Percentiles rank a stretch among this genome's conserved stretches.
Evolutionary conservation across 2,329 filamentous ascomycete species (phyloP).

Genomic region (Dothidotthia symphoricarpi): DNA sequence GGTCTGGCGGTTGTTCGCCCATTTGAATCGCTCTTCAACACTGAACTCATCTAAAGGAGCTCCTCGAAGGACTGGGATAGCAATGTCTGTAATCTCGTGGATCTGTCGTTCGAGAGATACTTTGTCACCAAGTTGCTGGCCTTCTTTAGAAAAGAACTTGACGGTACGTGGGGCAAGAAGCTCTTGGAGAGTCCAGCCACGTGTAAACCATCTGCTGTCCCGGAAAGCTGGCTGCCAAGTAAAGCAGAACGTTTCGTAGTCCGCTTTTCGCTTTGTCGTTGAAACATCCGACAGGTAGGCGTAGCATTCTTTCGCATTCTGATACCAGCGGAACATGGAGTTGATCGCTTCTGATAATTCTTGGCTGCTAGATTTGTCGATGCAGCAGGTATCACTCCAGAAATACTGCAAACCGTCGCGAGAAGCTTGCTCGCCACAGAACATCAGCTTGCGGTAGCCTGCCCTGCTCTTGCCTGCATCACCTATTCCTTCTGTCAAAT

Average conservation of each 20-base stretch:
- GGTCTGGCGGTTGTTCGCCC: constrained; percentile 9
- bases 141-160: constrained; percentile 6
- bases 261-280: background rate
- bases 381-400: constrained; percentile 30
- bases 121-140: constrained; percentile 5
- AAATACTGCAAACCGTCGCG: constrained; percentile 15
- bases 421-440: constrained; percentile 8
- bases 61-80: background rate
- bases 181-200: constrained; percentile 1
- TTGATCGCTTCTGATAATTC: constrained; percentile 28
- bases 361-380: constrained; percentile 23
- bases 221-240: constrained; percentile 1
- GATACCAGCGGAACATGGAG: constrained; percentile 29
- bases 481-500: constrained; percentile 13
- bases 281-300: constrained; percentile 18
- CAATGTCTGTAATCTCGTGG: constrained; percentile 4
- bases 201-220: constrained; percentile 1
- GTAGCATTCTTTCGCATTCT: constrained; percentile 19
- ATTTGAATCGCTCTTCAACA: constrained; percentile 8
- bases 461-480: constrained; percentile 6
- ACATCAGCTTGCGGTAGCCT: background rate
- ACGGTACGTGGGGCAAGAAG: constrained; percentile 1
- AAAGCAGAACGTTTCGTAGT: background rate
- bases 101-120: background rate
- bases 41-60: constrained; percentile 1